Conservation (phyloP, 2,329 filamentous ascomycete species). For the Cladosporium sp. region DNA sequence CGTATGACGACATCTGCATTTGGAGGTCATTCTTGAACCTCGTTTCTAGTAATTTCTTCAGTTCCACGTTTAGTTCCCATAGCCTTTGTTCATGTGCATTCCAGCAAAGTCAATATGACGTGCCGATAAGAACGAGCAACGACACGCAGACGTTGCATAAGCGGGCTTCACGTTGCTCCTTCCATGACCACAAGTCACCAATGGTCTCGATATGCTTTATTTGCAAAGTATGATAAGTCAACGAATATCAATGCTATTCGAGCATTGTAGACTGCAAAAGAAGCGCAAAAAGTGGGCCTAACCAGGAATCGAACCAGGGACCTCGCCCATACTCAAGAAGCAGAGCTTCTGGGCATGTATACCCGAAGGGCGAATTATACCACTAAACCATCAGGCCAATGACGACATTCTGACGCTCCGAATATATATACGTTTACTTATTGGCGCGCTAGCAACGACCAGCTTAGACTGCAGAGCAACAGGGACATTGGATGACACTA, state of each 20-base stretch:
- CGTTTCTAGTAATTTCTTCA: too few relatives aligned
- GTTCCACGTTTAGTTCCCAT: too few relatives aligned
- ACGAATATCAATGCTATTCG: not conserved
- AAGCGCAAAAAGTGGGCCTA: not conserved
- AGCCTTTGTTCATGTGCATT: not conserved
- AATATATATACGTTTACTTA: too few relatives aligned
- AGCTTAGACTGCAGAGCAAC: too few relatives aligned
- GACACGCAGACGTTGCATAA: too few relatives aligned
- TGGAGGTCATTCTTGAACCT: too few relatives aligned
- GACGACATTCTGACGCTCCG: not conserved
- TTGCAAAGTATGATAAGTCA: too few relatives aligned
- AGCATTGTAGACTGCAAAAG: not conserved
- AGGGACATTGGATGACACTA: too few relatives aligned
- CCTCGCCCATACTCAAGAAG: constrained; percentile 7
- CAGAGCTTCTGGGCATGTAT: not conserved
- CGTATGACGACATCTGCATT: too few relatives aligned
- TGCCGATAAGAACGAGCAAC: too few relatives aligned
- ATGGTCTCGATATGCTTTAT: not conserved
- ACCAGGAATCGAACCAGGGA: constrained; percentile 10
- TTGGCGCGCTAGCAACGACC: too few relatives aligned
- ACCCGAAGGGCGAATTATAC: constrained; percentile 14
- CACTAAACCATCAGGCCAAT: constrained; percentile 11
- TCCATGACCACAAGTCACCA: not conserved
- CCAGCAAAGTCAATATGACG: too few relatives aligned
- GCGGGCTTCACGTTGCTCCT: not conserved